These are phyloP conservation scores for Diaporthe longicolla DNA, from an alignment of 2,329 filamentous ascomycete species.

Conservation along the genomic window DNA sequence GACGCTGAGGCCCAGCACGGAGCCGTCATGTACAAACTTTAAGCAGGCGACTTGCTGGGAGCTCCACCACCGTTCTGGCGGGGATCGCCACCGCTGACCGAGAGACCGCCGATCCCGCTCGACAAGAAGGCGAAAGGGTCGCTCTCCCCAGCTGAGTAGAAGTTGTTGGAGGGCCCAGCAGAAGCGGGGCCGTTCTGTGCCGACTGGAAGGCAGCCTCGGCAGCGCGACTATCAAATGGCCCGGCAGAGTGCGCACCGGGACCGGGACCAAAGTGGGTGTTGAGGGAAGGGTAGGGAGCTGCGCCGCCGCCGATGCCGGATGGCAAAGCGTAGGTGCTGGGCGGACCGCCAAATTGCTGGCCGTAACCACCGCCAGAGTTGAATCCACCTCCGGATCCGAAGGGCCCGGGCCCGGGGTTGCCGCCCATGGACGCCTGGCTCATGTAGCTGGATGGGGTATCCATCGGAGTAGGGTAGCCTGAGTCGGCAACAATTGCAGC, in stretches of 20 bases:
- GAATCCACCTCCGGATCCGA: slow-evolving; percentile 78
- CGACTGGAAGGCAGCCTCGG: slow-evolving; percentile 94
- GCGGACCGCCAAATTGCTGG: slow-evolving; percentile 89
- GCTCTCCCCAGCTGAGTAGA: slow-evolving; percentile 75
- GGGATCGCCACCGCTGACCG: slow-evolving; percentile 76
- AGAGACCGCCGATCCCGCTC: slow-evolving; percentile 78
- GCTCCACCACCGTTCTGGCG: slow-evolving; percentile 73
- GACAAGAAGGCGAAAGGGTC: slow-evolving; percentile 88
- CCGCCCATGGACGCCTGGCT: slow-evolving; percentile 89
- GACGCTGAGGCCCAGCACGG: slow-evolving; percentile 32
- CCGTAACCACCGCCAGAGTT: slow-evolving; percentile 74
- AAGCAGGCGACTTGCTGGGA: slow-evolving; percentile 73
- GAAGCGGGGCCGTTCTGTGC: slow-evolving; percentile 86
- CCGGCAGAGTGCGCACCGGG: slow-evolving; percentile 86
- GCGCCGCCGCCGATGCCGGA: slow-evolving; percentile 86
- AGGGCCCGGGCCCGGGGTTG: slow-evolving; percentile 82
- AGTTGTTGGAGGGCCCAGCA: slow-evolving; percentile 81
- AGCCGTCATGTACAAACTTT: slow-evolving; percentile 49
- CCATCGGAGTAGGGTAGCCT: slow-evolving; percentile 91
- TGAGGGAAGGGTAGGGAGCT: slow-evolving; percentile 85
- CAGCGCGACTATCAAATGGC: slow-evolving; percentile 92
- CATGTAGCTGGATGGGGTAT: slow-evolving; percentile 88
- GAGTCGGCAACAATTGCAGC: slow-evolving; percentile 96
- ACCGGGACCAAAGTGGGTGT: slow-evolving; percentile 83
- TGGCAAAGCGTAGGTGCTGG: slow-evolving; percentile 90